A percentile compares a stretch with the other conserved stretches of the same genome.
phyloP scores from a whole-genome alignment of 2,329 filamentous ascomycete species.

The Cordyceps tenuipes region DNA sequence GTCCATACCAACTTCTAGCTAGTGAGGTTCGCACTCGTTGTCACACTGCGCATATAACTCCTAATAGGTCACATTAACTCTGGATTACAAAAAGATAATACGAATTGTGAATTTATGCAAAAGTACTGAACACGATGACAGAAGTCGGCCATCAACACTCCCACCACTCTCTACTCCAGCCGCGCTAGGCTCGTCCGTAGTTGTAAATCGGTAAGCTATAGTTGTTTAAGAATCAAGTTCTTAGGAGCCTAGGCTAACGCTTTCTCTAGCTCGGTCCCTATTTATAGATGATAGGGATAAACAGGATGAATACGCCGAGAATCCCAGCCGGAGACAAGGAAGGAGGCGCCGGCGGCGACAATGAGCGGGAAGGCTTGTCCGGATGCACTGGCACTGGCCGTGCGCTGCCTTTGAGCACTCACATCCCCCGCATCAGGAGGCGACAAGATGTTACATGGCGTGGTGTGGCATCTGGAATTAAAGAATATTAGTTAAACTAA shows the following conservation, averaged over 20 bases:
- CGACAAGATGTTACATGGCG: not conserved
- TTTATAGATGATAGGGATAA: constrained; percentile 22
- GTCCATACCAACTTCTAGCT: too few species aligned
- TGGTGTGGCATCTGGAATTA: not conserved
- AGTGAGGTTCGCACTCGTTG: too few species aligned
- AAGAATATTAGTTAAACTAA: too few species aligned
- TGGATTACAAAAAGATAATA: too few species aligned
- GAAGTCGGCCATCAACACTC: not conserved
- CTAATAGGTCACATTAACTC: too few species aligned
- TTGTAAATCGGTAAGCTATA: not conserved
- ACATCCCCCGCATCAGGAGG: not conserved
- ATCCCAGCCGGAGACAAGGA: too few species aligned
- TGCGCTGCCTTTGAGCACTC: not conserved
- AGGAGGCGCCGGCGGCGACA: too few species aligned
- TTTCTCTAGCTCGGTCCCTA: constrained; percentile 1
- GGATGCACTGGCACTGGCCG: not conserved
- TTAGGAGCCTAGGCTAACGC: not conserved
- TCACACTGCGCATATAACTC: too few species aligned
- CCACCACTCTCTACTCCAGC: too few species aligned
- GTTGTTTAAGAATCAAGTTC: not conserved
- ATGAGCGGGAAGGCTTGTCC: too few species aligned
- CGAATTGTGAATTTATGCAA: too few species aligned
- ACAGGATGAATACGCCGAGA: constrained; percentile 22
- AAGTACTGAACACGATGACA: too few species aligned
- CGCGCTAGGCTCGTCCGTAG: not conserved